phyloP scores from a whole-genome alignment of 169 alveolate species.

The Cryptosporidium andersoni region DNA sequence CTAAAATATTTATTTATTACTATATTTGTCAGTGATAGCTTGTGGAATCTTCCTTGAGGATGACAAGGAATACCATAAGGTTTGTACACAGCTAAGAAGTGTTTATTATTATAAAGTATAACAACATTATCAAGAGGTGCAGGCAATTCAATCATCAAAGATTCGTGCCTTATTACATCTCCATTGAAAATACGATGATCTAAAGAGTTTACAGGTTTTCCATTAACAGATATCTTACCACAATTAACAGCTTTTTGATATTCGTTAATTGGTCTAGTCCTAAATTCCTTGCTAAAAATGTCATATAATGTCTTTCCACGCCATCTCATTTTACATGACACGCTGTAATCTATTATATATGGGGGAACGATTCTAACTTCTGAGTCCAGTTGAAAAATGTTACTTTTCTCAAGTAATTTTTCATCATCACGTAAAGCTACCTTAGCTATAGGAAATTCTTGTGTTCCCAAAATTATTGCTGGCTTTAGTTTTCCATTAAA shows the following conservation, averaged over 20 bases:
- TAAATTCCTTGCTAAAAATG: slow-evolving; percentile 78
- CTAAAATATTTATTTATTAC: slow-evolving; percentile 77
- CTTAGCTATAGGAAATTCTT: no score
- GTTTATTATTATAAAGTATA: slow-evolving; percentile 79
- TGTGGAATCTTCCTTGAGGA: slow-evolving; percentile 85
- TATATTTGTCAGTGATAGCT: slow-evolving; percentile 79
- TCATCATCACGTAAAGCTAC: no score
- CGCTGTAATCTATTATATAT: slow-evolving; percentile 56
- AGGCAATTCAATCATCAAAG: slow-evolving; percentile 86
- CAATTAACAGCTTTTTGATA: slow-evolving; percentile 80
- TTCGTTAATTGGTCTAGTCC: slow-evolving; percentile 81
- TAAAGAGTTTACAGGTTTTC: slow-evolving; percentile 66
- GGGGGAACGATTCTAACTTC: slow-evolving; percentile 47
- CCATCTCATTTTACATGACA: slow-evolving; percentile 80
- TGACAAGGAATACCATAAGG: slow-evolving; percentile 91
- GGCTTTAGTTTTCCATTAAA: no score
- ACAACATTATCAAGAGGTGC: slow-evolving; percentile 76
- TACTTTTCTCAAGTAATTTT: not conserved
- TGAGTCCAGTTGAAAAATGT: not conserved
- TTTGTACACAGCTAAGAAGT: slow-evolving; percentile 82
- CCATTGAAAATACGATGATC: slow-evolving; percentile 79
- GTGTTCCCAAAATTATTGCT: no score
- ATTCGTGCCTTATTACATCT: slow-evolving; percentile 80
- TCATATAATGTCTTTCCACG: slow-evolving; percentile 75
- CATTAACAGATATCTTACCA: slow-evolving; percentile 82